These are phyloP conservation scores for Exophiala calicioides DNA, from an alignment of 2,329 filamentous ascomycete species.

Conservation along the genomic window DNA sequence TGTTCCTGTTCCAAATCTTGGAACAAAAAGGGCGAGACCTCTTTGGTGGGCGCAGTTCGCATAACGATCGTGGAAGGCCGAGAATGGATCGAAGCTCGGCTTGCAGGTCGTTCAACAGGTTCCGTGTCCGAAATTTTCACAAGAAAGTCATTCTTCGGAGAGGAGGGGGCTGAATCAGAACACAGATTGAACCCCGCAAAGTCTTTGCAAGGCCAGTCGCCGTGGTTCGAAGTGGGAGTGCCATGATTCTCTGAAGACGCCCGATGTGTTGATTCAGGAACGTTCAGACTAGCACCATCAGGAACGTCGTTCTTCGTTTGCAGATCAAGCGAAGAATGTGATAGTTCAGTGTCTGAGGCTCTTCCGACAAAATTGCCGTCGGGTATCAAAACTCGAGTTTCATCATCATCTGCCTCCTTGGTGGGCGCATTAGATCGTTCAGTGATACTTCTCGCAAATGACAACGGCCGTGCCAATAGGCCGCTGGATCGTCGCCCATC, in stretches of 20 bases:
- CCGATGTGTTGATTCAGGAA: neutral
- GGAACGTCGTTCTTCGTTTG: too few relatives aligned
- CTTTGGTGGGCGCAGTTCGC: constrained; percentile 17
- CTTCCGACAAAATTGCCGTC: constrained; percentile 5
- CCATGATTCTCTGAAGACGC: neutral
- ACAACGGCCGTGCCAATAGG: constrained; percentile 7
- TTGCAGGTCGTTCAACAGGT: constrained; percentile 6
- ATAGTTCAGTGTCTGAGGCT: constrained; percentile 14
- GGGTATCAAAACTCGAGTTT: constrained; percentile 8
- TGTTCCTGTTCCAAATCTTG: constrained; percentile 17
- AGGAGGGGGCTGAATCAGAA: neutral
- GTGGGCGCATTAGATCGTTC: constrained; percentile 7
- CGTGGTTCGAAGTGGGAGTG: constrained; percentile 5
- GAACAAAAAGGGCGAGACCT: constrained; percentile 23
- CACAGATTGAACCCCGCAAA: constrained; percentile 18
- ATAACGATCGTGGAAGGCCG: constrained; percentile 19
- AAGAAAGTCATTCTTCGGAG: neutral
- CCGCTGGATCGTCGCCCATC: constrained; percentile 14
- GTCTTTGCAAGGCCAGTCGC: constrained; percentile 26
- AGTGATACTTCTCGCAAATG: constrained; percentile 15
- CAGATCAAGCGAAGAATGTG: too few relatives aligned
- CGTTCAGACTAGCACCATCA: too few relatives aligned
- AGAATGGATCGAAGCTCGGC: constrained; percentile 7
- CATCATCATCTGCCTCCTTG: constrained; percentile 9
- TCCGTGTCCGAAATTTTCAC: neutral